phyloP scores from a whole-genome alignment of 306 rosid genomes.

The Cucurbita pepo region DNA sequence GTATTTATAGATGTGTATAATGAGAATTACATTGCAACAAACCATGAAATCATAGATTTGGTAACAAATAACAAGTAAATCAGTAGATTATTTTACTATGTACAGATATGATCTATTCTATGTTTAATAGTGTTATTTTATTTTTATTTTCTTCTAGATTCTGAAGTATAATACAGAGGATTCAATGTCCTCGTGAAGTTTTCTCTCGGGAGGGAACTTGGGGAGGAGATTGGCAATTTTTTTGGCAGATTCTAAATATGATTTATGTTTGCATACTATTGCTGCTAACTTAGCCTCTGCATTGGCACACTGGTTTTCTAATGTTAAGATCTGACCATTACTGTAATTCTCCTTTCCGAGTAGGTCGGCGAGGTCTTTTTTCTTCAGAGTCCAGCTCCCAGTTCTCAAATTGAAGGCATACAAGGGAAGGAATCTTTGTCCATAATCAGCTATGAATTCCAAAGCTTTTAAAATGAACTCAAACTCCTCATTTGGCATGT shows the following conservation, averaged over 20 bases:
- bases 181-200: conserved; percentile 25
- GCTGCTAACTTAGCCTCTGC: conserved; percentile 14
- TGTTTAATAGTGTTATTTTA: no score
- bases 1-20: no score
- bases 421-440: conserved; percentile 57
- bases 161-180: conserved; percentile 22
- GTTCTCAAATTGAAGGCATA: conserved; percentile 39
- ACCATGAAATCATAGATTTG: no score
- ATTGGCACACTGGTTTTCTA: neutral
- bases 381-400: conserved; percentile 51
- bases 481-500: conserved; percentile 53
- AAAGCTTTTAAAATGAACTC: conserved; percentile 55
- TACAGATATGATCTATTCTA: no score
- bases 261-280: conserved; percentile 3
- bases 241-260: conserved; percentile 29
- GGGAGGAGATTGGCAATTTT: conserved; percentile 37
- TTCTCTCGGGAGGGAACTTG: conserved; percentile 37
- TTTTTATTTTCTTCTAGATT: conserved; percentile 14
- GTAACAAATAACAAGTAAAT: no score
- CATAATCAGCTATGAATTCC: conserved; percentile 63
- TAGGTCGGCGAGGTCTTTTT: conserved; percentile 23
- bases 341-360: conserved; percentile 7
- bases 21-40: no score
- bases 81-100: no score
- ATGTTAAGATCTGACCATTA: neutral